These are phyloP conservation scores for Aspergillus quadrilineatus DNA, from an alignment of 2,329 filamentous ascomycete species.

Conservation along the genomic window DNA sequence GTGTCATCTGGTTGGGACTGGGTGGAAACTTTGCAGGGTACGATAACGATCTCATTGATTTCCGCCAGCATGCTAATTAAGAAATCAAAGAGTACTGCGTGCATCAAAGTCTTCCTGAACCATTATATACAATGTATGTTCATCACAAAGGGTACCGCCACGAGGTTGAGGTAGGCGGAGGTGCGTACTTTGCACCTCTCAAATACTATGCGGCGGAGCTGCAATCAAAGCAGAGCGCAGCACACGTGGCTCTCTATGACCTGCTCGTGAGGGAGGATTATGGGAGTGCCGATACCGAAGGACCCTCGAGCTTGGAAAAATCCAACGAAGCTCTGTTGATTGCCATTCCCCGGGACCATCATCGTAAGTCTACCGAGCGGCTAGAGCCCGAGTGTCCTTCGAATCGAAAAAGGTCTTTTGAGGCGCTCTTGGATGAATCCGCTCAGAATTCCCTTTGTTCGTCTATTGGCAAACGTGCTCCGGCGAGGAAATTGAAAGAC, in stretches of 20 bases:
- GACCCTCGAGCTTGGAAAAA: constrained; percentile 5
- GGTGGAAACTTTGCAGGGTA: constrained; percentile 30
- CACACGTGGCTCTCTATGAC: constrained; percentile 29
- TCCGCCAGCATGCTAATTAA: background rate
- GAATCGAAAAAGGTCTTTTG: background rate
- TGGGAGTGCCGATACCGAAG: background rate
- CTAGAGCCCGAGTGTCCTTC: constrained; percentile 6
- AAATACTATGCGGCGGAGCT: constrained; percentile 23
- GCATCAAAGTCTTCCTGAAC: constrained; percentile 16
- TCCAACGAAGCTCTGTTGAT: constrained; percentile 2
- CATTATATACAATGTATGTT: constrained; percentile 26
- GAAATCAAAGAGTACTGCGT: constrained; percentile 25
- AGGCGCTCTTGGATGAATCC: background rate
- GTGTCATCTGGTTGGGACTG: constrained; percentile 28
- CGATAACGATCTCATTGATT: background rate
- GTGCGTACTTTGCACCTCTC: constrained; percentile 21
- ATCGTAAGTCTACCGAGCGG: background rate
- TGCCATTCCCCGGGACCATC: constrained; percentile 1
- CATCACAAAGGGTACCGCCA: constrained; percentile 27
- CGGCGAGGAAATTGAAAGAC: background rate
- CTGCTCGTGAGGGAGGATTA: constrained; percentile 19
- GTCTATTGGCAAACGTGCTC: background rate
- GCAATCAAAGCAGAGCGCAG: constrained; percentile 30
- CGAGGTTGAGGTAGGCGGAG: constrained; percentile 24
- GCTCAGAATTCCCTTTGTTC: background rate